Evolutionary conservation across 163 green algal species (phyloP).

Genomic region (Smithsoniella earleae): DNA sequence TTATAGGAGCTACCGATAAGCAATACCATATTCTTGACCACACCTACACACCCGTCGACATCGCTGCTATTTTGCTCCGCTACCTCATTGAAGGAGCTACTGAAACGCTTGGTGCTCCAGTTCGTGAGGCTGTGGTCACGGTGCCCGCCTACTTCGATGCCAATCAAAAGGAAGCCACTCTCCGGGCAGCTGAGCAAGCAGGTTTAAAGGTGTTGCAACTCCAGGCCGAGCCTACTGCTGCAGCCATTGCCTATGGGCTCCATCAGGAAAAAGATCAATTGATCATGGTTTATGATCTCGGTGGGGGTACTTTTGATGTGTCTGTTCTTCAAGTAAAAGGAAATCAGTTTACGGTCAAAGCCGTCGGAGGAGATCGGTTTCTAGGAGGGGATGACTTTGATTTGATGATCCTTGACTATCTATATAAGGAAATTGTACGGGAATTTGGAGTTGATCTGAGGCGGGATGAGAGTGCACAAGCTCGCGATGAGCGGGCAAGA

Average conservation of each 20-base stretch:
- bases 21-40: no score
- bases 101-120: slow-evolving; percentile 61
- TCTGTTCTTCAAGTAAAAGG: slow-evolving; percentile 81
- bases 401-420: no score
- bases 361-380: slow-evolving; percentile 80
- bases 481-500: neutral
- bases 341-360: slow-evolving; percentile 86
- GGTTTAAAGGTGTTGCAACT: slow-evolving; percentile 82
- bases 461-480: neutral
- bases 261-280: slow-evolving; percentile 74
- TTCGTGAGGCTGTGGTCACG: slow-evolving; percentile 83
- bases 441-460: neutral
- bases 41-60: no score
- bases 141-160: slow-evolving; percentile 96
- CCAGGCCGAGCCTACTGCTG: slow-evolving; percentile 91
- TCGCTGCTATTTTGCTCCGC: no score
- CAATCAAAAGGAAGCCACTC: slow-evolving; percentile 78
- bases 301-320: slow-evolving; percentile 79
- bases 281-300: slow-evolving; percentile 96
- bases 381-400: slow-evolving; percentile 90
- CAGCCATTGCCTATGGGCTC: slow-evolving; percentile 88
- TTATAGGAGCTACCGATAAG: no score
- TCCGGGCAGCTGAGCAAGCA: slow-evolving; percentile 73
- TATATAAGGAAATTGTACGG: neutral
- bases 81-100: slow-evolving; percentile 66